Conservation (phyloP, 768 basidiomycete species). For the Leccinum subgranulosum region DNA sequence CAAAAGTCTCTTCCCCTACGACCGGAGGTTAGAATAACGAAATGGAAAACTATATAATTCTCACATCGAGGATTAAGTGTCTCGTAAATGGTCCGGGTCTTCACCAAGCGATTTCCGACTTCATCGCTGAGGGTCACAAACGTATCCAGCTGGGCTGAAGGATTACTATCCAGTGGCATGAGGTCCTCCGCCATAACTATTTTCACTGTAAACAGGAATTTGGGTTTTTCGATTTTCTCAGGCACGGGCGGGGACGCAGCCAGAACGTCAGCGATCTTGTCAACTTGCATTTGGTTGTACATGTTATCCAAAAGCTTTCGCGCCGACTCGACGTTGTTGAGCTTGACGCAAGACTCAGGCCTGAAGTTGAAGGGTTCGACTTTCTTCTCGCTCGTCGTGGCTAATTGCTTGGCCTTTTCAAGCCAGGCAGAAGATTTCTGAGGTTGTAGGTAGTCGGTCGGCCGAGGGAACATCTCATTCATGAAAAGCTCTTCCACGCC, state of each 20-base stretch:
- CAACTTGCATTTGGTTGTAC: slow-evolving; percentile 89
- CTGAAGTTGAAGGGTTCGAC: slow-evolving; percentile 94
- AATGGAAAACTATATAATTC: slow-evolving; percentile 25
- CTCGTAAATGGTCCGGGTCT: slow-evolving; percentile 96
- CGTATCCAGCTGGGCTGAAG: slow-evolving; percentile 81
- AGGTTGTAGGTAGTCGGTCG: slow-evolving; percentile 73
- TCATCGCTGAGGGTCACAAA: slow-evolving; percentile 96
- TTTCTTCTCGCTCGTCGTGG: slow-evolving; percentile 81
- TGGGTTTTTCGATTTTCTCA: slow-evolving; percentile 60
- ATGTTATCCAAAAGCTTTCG: slow-evolving; percentile 89
- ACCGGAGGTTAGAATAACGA: slow-evolving; percentile 2
- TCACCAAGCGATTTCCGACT: slow-evolving; percentile 82
- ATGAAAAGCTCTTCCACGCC: slow-evolving; percentile 87
- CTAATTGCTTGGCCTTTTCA: slow-evolving; percentile 78
- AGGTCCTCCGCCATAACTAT: slow-evolving; percentile 88
- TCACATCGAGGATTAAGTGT: slow-evolving; percentile 84
- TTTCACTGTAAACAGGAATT: slow-evolving; percentile 91
- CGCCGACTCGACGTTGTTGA: slow-evolving; percentile 95
- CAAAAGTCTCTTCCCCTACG: slow-evolving; percentile 95
- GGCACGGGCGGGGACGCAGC: slow-evolving; percentile 63
- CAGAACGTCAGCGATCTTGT: slow-evolving; percentile 72
- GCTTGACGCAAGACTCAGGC: slow-evolving; percentile 91
- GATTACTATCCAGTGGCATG: slow-evolving; percentile 70
- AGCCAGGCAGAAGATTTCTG: slow-evolving; percentile 88
- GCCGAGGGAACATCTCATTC: slow-evolving; percentile 91